phyloP scores from a whole-genome alignment of 129 eudicot genomes.

The Saussurea involucrata region DNA sequence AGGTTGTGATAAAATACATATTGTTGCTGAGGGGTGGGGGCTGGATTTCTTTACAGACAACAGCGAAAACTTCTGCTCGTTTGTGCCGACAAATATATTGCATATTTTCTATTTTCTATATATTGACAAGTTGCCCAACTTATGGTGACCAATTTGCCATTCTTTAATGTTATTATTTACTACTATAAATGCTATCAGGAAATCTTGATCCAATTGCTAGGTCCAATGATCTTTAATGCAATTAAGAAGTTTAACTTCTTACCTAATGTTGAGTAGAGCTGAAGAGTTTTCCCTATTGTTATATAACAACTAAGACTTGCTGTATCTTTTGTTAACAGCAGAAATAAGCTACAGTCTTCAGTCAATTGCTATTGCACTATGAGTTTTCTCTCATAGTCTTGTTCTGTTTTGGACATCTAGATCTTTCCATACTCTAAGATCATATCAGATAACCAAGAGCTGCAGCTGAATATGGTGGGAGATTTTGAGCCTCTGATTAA shows the following conservation, averaged over 20 bases:
- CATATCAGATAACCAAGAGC: constrained; percentile 10
- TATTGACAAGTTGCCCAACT: background rate
- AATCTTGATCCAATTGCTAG: constrained; percentile 3
- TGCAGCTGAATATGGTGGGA: constrained; percentile 25
- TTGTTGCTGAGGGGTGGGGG: background rate
- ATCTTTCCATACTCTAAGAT: constrained; percentile 6
- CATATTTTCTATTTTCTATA: background rate
- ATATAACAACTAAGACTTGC: constrained; percentile 20
- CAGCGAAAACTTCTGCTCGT: background rate
- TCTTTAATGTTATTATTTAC: background rate
- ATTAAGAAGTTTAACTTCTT: constrained; percentile 9
- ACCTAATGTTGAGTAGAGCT: background rate
- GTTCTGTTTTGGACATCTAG: constrained; percentile 16
- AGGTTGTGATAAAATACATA: background rate
- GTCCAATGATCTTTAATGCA: background rate
- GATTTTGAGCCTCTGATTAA: constrained; percentile 9
- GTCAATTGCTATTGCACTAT: constrained; percentile 9
- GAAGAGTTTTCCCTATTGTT: background rate
- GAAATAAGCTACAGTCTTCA: constrained; percentile 13
- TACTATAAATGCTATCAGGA: constrained; percentile 8
- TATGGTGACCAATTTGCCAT: background rate
- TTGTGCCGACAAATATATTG: background rate
- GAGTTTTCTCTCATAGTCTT: background rate
- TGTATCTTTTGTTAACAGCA: constrained; percentile 23
- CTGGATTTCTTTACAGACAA: background rate